Conservation (phyloP, 306 rosid species). For the Medicago arabica region DNA sequence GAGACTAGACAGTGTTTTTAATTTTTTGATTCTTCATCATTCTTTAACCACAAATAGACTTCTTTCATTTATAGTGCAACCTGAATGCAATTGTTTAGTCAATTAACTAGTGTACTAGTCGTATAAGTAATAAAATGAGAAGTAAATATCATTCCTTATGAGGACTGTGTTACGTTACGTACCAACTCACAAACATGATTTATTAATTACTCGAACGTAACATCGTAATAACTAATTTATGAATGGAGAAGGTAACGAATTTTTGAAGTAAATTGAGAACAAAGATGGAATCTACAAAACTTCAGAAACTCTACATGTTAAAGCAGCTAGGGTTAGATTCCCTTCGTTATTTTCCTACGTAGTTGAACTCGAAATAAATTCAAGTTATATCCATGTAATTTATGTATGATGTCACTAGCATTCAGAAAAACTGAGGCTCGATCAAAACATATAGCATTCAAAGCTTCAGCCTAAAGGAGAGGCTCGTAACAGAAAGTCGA, state of each 20-base stretch:
- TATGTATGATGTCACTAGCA: not conserved
- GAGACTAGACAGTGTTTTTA: slow-evolving; percentile 1
- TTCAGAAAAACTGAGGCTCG: not conserved
- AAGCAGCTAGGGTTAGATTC: not conserved
- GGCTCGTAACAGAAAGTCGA: not conserved
- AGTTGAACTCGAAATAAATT: not conserved
- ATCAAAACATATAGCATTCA: not conserved
- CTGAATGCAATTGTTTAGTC: slow-evolving; percentile 1
- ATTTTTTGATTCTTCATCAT: not conserved
- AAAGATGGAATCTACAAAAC: not conserved
- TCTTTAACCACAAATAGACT: slow-evolving; percentile 7
- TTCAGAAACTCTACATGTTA: not conserved
- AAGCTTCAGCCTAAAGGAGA: not conserved
- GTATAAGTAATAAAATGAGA: not conserved
- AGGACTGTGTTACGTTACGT: not conserved
- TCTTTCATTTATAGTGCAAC: slow-evolving; percentile 1
- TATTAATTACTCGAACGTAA: not conserved
- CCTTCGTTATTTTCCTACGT: not conserved
- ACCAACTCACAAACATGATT: not conserved
- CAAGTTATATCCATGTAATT: not conserved
- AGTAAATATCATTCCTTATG: not conserved
- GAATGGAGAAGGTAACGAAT: not conserved
- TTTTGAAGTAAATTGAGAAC: not conserved
- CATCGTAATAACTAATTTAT: not conserved
- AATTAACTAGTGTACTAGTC: not conserved